Conservation (phyloP, 2,329 filamentous ascomycete species). For the Apiospora arundinis region DNA sequence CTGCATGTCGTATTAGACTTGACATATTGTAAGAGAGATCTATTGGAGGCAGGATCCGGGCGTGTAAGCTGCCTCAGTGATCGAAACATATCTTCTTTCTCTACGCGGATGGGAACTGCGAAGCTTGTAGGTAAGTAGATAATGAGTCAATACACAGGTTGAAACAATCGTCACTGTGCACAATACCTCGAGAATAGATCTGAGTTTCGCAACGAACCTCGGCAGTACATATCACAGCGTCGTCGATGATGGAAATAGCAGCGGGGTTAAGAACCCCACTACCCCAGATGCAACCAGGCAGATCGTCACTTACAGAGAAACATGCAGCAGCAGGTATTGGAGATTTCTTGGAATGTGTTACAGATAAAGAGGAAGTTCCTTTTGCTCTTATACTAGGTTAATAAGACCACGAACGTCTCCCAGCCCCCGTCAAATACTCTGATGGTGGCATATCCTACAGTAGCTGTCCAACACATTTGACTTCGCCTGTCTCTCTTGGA, state of each 20-base stretch:
- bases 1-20: neutral
- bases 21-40: neutral
- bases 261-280: conserved; percentile 7
- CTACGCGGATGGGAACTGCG: neutral
- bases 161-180: neutral
- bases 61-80: neutral
- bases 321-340: neutral
- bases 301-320: neutral
- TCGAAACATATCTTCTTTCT: neutral
- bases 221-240: neutral
- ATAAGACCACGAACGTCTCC: no score
- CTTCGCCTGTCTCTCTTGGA: neutral
- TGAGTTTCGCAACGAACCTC: neutral
- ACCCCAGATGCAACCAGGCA: neutral
- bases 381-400: no score
- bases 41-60: neutral
- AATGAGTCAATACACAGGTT: neutral
- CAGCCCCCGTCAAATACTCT: no score
- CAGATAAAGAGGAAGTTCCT: no score
- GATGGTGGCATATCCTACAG: neutral
- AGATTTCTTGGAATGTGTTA: neutral
- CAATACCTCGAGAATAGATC: no score
- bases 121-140: neutral
- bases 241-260: conserved; percentile 1
- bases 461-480: neutral